A percentile compares a stretch with the other conserved stretches of the same genome.
Evolutionary conservation across 2,329 filamentous ascomycete genomes (phyloP).

Genomic region (Trichophyton mentagrophytes): DNA sequence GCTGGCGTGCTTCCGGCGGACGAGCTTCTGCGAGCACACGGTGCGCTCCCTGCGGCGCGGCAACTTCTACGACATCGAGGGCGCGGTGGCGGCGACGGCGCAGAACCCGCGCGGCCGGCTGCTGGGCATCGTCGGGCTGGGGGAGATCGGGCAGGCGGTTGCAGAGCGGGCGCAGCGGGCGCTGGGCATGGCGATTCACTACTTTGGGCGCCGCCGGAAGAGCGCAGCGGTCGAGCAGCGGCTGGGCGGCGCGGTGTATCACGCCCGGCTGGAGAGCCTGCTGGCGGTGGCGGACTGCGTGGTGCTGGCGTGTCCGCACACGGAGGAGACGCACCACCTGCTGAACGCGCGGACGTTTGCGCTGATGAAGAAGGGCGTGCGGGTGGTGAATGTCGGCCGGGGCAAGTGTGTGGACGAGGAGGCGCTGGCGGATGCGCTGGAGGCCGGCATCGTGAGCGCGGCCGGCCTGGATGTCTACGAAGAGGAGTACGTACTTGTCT

Average conservation of each 20-base stretch:
- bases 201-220: constrained; percentile 10
- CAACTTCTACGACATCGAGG: constrained; percentile 10
- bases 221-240: constrained; percentile 2
- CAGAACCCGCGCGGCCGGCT: constrained; percentile 11
- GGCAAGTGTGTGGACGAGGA: constrained; percentile 63
- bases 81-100: constrained; percentile 1
- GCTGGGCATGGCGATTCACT: constrained; percentile 14
- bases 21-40: constrained; percentile 10
- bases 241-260: constrained; percentile 12
- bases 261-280: constrained; percentile 8
- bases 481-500: no score
- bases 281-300: constrained; percentile 13
- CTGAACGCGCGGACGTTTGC: constrained; percentile 54
- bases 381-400: constrained; percentile 63
- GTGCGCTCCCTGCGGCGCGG: constrained; percentile 8
- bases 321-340: constrained; percentile 52
- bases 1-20: constrained; percentile 12
- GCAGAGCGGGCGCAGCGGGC: constrained; percentile 8
- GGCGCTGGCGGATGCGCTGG: constrained; percentile 56
- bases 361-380: constrained; percentile 58
- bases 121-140: constrained; percentile 13
- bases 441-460: constrained; percentile 51
- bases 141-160: constrained; percentile 10
- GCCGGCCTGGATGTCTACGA: constrained; percentile 65
- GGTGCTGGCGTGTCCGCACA: constrained; percentile 13